phyloP scores from a whole-genome alignment of 2,329 filamentous ascomycete genomes.

The Eutypella sp. region DNA sequence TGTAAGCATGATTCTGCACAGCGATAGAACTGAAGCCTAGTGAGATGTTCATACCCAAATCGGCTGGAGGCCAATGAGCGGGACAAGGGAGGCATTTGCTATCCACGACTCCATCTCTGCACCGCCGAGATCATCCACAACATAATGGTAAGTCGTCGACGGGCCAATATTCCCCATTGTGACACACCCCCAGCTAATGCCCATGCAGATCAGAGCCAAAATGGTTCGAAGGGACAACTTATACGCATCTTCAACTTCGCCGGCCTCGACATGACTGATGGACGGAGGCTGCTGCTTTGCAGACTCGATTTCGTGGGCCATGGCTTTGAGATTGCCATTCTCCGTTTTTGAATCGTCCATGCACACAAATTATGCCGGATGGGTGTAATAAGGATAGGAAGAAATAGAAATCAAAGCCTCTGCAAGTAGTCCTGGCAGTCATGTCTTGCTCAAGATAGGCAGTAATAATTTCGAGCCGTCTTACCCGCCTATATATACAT shows the following conservation, averaged over 20 bases:
- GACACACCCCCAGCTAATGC: neutral
- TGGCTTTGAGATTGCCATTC: neutral
- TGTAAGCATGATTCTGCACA: neutral
- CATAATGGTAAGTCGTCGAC: neutral
- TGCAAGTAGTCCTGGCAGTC: neutral
- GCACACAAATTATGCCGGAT: neutral
- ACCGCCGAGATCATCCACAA: neutral
- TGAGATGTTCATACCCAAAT: neutral
- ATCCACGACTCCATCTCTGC: neutral
- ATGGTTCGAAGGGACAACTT: neutral
- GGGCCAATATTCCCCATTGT: neutral
- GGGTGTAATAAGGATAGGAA: neutral
- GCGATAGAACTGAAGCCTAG: neutral
- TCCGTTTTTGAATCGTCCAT: neutral
- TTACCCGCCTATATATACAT: too few relatives aligned
- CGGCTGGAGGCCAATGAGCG: neutral
- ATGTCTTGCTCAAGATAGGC: neutral
- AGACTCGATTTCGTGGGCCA: neutral
- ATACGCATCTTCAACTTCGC: neutral
- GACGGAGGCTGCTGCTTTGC: neutral
- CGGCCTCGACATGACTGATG: neutral
- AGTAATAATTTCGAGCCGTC: too few relatives aligned
- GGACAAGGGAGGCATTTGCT: neutral
- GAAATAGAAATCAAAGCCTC: neutral
- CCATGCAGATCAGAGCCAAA: neutral